Conservation (phyloP, 2,329 filamentous ascomycete genomes). For the Cytospora mali region DNA sequence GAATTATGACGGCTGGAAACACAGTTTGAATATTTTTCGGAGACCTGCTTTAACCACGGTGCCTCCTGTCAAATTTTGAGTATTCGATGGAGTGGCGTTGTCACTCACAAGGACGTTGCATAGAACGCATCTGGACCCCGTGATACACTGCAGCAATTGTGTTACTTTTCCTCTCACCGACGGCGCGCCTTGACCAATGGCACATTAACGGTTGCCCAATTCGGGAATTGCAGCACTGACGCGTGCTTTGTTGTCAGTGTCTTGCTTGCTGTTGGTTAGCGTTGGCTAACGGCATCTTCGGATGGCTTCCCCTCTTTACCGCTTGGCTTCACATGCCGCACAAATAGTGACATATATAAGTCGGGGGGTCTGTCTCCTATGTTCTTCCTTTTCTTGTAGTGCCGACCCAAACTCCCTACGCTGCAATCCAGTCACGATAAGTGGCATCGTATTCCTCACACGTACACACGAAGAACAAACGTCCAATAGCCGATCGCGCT, state of each 20-base stretch:
- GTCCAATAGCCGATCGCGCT: conserved; percentile 54
- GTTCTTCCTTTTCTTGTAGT: neutral
- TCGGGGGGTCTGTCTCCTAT: neutral
- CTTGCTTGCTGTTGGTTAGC: conserved; percentile 15
- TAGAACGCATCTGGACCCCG: neutral
- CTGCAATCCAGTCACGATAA: neutral
- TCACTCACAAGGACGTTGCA: neutral
- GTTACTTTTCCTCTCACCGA: conserved; percentile 4
- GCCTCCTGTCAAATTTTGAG: neutral
- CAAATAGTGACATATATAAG: neutral
- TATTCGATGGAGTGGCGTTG: neutral
- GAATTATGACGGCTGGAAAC: neutral
- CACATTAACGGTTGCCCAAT: neutral
- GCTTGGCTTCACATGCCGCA: conserved; percentile 12
- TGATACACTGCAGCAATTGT: neutral
- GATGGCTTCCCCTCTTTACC: conserved; percentile 14
- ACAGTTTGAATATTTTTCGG: neutral
- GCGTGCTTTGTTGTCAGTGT: conserved; percentile 8
- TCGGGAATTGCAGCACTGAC: conserved; percentile 14
- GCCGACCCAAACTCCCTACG: neutral
- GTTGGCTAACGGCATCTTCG: conserved; percentile 22
- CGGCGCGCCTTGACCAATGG: conserved; percentile 1
- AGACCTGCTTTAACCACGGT: neutral
- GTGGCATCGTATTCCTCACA: neutral
- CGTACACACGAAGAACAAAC: neutral